phyloP scores from a whole-genome alignment of 257 asterid genomes.

The Rubia yunnanensis region DNA sequence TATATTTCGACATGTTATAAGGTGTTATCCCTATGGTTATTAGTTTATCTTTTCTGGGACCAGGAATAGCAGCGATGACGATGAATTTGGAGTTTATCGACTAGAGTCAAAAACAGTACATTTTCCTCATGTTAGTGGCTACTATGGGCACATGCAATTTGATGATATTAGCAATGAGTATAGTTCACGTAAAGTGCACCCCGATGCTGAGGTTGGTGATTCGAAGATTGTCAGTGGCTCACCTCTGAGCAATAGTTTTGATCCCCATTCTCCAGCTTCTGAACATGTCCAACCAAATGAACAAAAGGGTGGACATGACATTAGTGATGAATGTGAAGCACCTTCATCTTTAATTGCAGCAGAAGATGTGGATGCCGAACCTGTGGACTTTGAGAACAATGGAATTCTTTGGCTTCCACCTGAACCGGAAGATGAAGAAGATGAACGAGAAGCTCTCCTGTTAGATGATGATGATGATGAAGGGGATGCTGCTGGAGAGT shows the following conservation, averaged over 20 bases:
- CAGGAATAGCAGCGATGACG: conserved; percentile 82
- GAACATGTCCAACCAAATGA: conserved; percentile 49
- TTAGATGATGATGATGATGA: conserved; percentile 64
- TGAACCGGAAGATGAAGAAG: conserved; percentile 96
- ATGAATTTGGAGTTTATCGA: conserved; percentile 47
- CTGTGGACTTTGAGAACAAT: conserved; percentile 81
- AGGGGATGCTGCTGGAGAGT: conserved; percentile 75
- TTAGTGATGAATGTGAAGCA: conserved; percentile 67
- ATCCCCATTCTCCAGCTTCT: conserved; percentile 35
- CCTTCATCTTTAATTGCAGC: conserved; percentile 61
- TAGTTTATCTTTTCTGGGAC: conserved; percentile 11
- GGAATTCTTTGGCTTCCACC: conserved; percentile 97
- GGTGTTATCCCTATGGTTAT: conserved; percentile 6
- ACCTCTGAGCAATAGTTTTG: conserved; percentile 30
- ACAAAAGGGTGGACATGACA: conserved; percentile 39
- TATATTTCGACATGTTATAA: neutral
- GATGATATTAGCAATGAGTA: conserved; percentile 44
- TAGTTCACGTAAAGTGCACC: conserved; percentile 48
- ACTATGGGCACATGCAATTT: conserved; percentile 41
- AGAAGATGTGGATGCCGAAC: conserved; percentile 56
- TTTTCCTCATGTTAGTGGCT: conserved; percentile 46
- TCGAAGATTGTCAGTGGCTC: conserved; percentile 37
- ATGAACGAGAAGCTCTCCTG: conserved; percentile 60
- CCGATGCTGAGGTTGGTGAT: conserved; percentile 49
- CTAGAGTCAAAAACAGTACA: conserved; percentile 36